phyloP scores from a whole-genome alignment of 306 rosid species.

The Vachellia pachyceras region DNA sequence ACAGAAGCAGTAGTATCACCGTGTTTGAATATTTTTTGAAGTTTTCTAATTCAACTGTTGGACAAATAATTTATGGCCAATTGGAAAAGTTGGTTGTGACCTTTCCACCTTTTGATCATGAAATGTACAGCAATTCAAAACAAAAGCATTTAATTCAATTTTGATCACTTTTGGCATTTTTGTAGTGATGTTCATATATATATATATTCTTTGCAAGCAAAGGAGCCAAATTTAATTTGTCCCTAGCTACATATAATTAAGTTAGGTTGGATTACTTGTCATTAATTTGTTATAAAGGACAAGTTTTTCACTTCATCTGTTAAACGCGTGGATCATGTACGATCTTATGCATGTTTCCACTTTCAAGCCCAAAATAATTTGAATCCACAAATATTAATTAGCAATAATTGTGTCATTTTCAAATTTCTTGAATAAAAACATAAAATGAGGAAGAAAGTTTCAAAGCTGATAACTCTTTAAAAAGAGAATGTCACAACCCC shows the following conservation, averaged over 20 bases:
- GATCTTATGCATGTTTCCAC: slow-evolving; percentile 8
- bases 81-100: slow-evolving; percentile 34
- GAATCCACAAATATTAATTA: neutral
- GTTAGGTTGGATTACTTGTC: slow-evolving; percentile 34
- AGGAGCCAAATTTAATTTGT: slow-evolving; percentile 33
- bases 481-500: too few relatives aligned
- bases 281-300: slow-evolving; percentile 26
- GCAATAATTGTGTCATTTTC: neutral
- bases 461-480: neutral
- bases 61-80: neutral
- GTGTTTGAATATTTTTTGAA: too few relatives aligned
- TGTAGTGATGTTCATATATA: slow-evolving; percentile 13
- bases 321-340: slow-evolving; percentile 22
- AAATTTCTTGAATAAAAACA: neutral
- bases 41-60: neutral
- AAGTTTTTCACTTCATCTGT: slow-evolving; percentile 17
- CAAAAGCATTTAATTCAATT: slow-evolving; percentile 17
- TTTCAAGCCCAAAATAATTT: slow-evolving; percentile 30
- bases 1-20: too few relatives aligned
- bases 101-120: slow-evolving; percentile 32
- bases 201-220: neutral
- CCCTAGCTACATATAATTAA: slow-evolving; percentile 5
- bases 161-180: slow-evolving; percentile 30
- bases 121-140: slow-evolving; percentile 9
- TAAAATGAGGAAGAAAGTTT: neutral